Percentiles rank a stretch among this genome's conserved stretches.
These are phyloP conservation scores for Eutrema heterophyllum DNA, from an alignment of 345 rosid species.

Conservation along the genomic window DNA sequence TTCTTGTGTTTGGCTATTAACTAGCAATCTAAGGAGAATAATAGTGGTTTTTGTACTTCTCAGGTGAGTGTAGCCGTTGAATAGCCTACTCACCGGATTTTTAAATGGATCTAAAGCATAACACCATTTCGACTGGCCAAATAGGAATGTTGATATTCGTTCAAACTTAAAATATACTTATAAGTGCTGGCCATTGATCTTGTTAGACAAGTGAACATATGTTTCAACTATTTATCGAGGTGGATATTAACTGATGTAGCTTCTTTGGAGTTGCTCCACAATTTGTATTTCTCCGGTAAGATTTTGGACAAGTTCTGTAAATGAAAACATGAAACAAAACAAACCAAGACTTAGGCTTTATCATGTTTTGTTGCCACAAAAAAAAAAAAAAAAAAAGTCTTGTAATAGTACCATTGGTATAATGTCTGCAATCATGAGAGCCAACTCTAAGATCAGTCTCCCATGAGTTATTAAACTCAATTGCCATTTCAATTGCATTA, in stretches of 20 bases:
- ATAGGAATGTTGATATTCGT: background rate
- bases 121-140: too few species aligned
- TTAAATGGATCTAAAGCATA: too few species aligned
- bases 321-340: background rate
- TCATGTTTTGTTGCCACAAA: background rate
- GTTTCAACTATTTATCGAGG: background rate
- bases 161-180: background rate
- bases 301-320: constrained; percentile 66
- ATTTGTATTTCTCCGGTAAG: constrained; percentile 61
- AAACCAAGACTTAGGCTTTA: background rate
- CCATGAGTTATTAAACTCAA: constrained; percentile 50
- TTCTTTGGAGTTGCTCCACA: constrained; percentile 41
- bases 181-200: background rate
- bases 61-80: too few species aligned
- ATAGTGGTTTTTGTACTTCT: background rate
- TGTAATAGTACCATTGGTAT: constrained; percentile 51
- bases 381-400: background rate
- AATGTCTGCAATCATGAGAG: constrained; percentile 66
- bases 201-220: background rate
- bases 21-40: background rate
- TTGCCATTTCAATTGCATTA: constrained; percentile 47
- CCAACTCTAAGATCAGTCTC: constrained; percentile 61
- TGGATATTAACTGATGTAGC: background rate
- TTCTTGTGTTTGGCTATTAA: background rate
- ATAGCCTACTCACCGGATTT: too few species aligned